Conservation (phyloP, 2,329 filamentous ascomycete genomes). For the Fusarium mexicanum region DNA sequence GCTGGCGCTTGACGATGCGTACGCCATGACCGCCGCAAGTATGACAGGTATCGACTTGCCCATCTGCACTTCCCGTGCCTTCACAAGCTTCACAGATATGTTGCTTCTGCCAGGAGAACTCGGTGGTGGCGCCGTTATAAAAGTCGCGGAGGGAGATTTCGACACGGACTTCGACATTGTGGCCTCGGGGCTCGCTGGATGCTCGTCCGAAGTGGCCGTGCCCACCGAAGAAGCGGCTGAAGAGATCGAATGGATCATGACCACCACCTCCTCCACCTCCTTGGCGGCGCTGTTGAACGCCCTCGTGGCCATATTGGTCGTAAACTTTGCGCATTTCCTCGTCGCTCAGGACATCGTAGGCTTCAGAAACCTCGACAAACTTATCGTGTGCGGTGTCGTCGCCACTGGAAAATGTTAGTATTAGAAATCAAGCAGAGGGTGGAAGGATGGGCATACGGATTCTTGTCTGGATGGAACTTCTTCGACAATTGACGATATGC, state of each 20-base stretch:
- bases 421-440: neutral
- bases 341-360: conserved; percentile 91
- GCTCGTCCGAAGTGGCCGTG: conserved; percentile 83
- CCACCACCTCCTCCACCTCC: conserved; percentile 64
- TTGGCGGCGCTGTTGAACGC: conserved; percentile 83
- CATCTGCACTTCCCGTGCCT: conserved; percentile 84
- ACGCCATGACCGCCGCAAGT: conserved; percentile 85
- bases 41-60: conserved; percentile 80
- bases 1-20: conserved; percentile 86
- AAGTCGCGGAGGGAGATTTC: conserved; percentile 85
- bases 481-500: conserved; percentile 93
- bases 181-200: conserved; percentile 79
- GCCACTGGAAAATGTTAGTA: conserved; percentile 60
- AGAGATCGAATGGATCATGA: conserved; percentile 95
- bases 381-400: conserved; percentile 85
- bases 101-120: conserved; percentile 94
- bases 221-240: conserved; percentile 96
- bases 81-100: conserved; percentile 93
- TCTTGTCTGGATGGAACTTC: conserved; percentile 98
- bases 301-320: conserved; percentile 93
- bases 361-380: conserved; percentile 93
- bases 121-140: conserved; percentile 87
- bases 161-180: conserved; percentile 88
- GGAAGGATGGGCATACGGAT: conserved; percentile 73
- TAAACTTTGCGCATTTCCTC: conserved; percentile 86